phyloP scores from a whole-genome alignment of 805 yeast genomes.

The Hyphopichia homilentoma region DNA sequence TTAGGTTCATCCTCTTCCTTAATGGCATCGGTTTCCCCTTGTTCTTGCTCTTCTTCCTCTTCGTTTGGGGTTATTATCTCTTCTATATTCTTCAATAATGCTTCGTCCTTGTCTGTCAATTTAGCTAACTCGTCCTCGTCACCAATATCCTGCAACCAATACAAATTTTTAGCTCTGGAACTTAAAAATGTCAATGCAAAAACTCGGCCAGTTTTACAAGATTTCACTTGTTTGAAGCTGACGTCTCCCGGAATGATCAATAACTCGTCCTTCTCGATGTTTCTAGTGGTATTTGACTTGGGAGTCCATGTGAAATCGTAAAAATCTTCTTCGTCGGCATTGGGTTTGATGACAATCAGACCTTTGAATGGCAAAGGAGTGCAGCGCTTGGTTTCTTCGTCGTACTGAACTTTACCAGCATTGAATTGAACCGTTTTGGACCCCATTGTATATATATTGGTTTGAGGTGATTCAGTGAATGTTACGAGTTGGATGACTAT shows the following conservation, averaged over 20 bases:
- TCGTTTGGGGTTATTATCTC: slow-evolving; percentile 41
- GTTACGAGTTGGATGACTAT: too few relatives aligned
- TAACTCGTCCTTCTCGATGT: slow-evolving; percentile 54
- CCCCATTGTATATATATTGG: slow-evolving; percentile 5
- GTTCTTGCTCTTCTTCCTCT: slow-evolving; percentile 22
- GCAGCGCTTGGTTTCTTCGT: slow-evolving; percentile 58
- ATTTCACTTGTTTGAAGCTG: slow-evolving; percentile 63
- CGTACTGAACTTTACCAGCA: slow-evolving; percentile 73
- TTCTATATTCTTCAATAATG: slow-evolving; percentile 44
- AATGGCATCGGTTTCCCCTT: slow-evolving; percentile 3
- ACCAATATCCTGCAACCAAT: slow-evolving; percentile 77
- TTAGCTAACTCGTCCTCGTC: slow-evolving; percentile 57
- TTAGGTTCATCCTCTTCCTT: slow-evolving; percentile 12
- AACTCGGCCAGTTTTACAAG: slow-evolving; percentile 76
- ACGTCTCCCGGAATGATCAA: slow-evolving; percentile 84
- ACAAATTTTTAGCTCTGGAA: slow-evolving; percentile 56
- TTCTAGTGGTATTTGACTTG: slow-evolving; percentile 42
- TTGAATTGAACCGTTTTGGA: slow-evolving; percentile 50
- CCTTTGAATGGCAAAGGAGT: slow-evolving; percentile 75
- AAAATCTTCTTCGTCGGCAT: slow-evolving; percentile 69
- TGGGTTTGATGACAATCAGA: slow-evolving; percentile 52
- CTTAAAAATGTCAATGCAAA: slow-evolving; percentile 61
- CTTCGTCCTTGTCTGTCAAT: slow-evolving; percentile 57
- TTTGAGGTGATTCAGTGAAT: too few relatives aligned
- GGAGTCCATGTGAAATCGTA: slow-evolving; percentile 73